Evolutionary conservation across 2,329 filamentous ascomycete genomes (phyloP).

Genomic region (Hirsutella thompsonii): DNA sequence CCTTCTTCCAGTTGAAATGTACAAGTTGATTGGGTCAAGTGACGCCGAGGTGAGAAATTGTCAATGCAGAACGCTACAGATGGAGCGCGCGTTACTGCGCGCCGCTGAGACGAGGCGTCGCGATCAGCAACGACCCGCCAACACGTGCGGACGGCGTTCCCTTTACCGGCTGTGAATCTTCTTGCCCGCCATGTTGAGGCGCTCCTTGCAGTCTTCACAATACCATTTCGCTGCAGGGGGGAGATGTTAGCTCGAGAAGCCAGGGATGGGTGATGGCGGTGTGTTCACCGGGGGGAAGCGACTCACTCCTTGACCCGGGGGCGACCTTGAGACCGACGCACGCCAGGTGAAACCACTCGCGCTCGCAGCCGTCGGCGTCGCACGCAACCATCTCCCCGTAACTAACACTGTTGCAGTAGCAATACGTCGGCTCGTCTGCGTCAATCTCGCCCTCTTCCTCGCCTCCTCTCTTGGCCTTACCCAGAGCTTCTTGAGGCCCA

Average conservation of each 20-base stretch:
- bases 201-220: constrained; percentile 65
- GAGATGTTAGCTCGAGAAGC: not conserved
- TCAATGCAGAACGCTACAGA: no score
- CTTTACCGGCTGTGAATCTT: constrained; percentile 35
- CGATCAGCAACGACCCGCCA: no score
- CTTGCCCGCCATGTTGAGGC: constrained; percentile 42
- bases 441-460: constrained; percentile 47
- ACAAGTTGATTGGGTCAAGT: no score
- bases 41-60: no score
- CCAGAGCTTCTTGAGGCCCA: constrained; percentile 21
- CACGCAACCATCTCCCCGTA: constrained; percentile 81
- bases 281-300: not conserved
- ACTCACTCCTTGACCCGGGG: constrained; percentile 61
- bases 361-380: constrained; percentile 57
- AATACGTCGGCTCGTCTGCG: constrained; percentile 61
- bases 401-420: constrained; percentile 68
- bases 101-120: no score
- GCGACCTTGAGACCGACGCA: constrained; percentile 71
- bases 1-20: no score
- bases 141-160: not conserved
- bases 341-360: constrained; percentile 75
- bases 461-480: constrained; percentile 24
- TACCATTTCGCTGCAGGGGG: constrained; percentile 58
- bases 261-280: no score
- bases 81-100: no score